Evolutionary conservation across 2,329 filamentous ascomycete genomes (phyloP), one percentile per base, ranked within the genome.

Genomic region (Diplodia scrobiculata): DNA sequence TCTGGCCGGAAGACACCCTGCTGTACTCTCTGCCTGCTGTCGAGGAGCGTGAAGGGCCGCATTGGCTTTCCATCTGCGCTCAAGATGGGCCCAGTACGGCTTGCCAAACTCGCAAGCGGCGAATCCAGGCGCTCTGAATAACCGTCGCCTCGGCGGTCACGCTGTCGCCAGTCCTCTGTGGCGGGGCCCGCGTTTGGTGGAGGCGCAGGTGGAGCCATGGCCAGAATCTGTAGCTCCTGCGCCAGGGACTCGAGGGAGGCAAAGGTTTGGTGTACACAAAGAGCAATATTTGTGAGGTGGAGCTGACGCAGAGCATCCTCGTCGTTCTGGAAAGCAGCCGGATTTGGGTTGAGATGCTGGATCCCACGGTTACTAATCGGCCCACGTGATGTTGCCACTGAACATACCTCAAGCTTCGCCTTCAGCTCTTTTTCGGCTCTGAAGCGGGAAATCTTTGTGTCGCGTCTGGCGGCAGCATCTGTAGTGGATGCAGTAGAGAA

Each of bases 21-120:
- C 68, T 88, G 86, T 67, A 97, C 78, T 68, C 92, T 88, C 68
- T 91, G 87, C 45, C 95, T 86, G 70, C 84, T 89, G 67, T 89
- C 89, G 4, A 96, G 83, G 25, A 99, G 83, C 1, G 92, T 97
- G 73, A 99, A 98, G 0, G 94, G 94, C 71, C 93, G 87, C 71
- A 98, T 82, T 14, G 95, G 95, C 75, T 91, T 95, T 52, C 95
- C 95, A 66, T 89, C 84, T 68, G 83, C 84, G 69, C 88, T 91
- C 27, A 99, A 82, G 21, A 98, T 82, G 0, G 94, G 91, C 0
- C 91, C 91, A 13, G 80, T 78, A 27, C 60, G 32, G 14, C 45
- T 27, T 21, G 45, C 13, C 76, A 64, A 84, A 83, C 41, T 81
- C 81, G 48, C 88, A 9, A 66, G 53, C 74, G 6, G 86, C 84